A percentile compares a stretch with the other conserved stretches of the same genome.
phyloP scores from a whole-genome alignment of 495 filamentous ascomycete genomes.

The Aspergillus incahuasiensis region DNA sequence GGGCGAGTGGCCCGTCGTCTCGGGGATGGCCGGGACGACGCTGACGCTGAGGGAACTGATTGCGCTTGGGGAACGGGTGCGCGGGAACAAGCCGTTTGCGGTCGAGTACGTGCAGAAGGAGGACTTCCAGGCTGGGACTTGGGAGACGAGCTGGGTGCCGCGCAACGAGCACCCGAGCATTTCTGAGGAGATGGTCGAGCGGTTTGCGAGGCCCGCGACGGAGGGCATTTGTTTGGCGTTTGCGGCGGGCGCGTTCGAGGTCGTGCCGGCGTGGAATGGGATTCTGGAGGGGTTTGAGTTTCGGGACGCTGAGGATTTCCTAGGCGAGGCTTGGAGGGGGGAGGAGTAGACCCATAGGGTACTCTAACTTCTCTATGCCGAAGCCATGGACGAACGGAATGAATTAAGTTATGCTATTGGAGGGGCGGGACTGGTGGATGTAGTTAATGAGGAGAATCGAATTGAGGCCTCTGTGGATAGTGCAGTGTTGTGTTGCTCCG shows the following conservation, averaged over 20 bases:
- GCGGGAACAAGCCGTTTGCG: conserved; percentile 32
- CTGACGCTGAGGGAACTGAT: conserved; percentile 41
- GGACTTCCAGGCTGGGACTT: conserved; percentile 41
- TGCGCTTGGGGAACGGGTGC: conserved; percentile 42
- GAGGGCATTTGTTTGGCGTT: conserved; percentile 40
- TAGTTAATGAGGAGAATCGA: not conserved
- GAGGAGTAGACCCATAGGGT: conserved; percentile 22
- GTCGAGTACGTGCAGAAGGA: conserved; percentile 40
- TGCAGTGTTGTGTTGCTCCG: too few species aligned
- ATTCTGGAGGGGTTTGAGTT: conserved; percentile 51
- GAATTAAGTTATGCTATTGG: not conserved
- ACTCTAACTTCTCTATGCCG: too few species aligned
- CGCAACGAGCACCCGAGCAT: conserved; percentile 39
- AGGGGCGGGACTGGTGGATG: not conserved
- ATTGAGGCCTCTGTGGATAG: too few species aligned
- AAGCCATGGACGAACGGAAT: too few species aligned
- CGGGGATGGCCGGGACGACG: conserved; percentile 49
- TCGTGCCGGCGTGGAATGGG: conserved; percentile 50
- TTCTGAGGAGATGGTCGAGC: conserved; percentile 32
- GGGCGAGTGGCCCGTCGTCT: conserved; percentile 49
- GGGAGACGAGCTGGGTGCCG: conserved; percentile 43
- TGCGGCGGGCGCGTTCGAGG: conserved; percentile 31
- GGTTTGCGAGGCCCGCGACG: conserved; percentile 25
- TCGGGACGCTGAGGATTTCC: conserved; percentile 42
- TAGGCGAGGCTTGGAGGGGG: conserved; percentile 41